Conservation (phyloP, 495 filamentous ascomycete genomes). For the Viridothelium virens region DNA sequence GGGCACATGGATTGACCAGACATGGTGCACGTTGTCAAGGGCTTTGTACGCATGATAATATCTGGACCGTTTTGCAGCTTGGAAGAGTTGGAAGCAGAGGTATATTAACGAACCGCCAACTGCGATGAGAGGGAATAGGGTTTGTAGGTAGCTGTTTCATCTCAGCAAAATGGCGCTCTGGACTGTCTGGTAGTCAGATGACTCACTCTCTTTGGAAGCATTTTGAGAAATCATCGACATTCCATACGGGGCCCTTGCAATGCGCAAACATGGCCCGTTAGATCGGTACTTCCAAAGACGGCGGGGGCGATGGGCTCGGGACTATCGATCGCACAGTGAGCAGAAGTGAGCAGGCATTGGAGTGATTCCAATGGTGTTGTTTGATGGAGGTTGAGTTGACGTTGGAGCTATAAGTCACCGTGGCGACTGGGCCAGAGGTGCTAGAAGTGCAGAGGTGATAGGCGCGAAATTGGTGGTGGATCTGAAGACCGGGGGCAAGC, state of each 20-base stretch:
- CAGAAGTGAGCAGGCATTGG: neutral
- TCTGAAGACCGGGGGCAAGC: neutral
- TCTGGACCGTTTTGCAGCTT: slow-evolving; percentile 43
- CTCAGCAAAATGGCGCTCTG: slow-evolving; percentile 2
- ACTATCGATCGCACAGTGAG: neutral
- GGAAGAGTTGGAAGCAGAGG: slow-evolving; percentile 50
- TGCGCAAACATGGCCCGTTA: slow-evolving; percentile 54
- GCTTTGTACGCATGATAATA: slow-evolving; percentile 44
- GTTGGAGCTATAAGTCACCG: neutral
- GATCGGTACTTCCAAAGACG: neutral
- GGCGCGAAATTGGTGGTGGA: neutral
- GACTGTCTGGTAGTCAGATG: neutral
- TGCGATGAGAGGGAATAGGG: slow-evolving; percentile 67
- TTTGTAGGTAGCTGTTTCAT: slow-evolving; percentile 65
- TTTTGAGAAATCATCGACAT: slow-evolving; percentile 72
- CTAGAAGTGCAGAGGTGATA: neutral
- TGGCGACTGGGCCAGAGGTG: neutral
- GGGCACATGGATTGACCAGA: slow-evolving; percentile 17
- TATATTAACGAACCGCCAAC: slow-evolving; percentile 62
- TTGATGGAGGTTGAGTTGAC: neutral
- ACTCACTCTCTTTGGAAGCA: slow-evolving; percentile 88
- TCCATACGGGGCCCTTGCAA: slow-evolving; percentile 78
- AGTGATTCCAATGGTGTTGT: neutral
- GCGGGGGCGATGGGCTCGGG: neutral
- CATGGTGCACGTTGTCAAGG: slow-evolving; percentile 32